Evolutionary conservation across 2,329 filamentous ascomycete genomes (phyloP).

Genomic region (Diaporthe citriasiana): DNA sequence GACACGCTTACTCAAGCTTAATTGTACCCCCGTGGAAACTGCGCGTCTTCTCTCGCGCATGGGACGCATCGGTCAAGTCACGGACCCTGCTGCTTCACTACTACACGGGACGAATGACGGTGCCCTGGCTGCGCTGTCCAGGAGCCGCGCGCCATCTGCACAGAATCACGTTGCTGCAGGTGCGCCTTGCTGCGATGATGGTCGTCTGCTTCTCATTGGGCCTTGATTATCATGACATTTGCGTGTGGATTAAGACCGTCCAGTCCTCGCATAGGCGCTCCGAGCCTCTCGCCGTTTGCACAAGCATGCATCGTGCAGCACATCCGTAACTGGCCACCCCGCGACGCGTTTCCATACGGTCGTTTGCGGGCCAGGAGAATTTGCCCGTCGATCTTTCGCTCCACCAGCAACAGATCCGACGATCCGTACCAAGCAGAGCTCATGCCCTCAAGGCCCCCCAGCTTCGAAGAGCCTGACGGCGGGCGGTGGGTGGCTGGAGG

Average conservation of each 20-base stretch:
- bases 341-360: slow-evolving; percentile 21
- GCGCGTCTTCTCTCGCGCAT: not conserved
- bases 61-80: slow-evolving; percentile 32
- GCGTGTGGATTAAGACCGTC: not conserved
- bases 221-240: not conserved
- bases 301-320: slow-evolving; percentile 43
- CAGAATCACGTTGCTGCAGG: not conserved
- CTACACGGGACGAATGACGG: slow-evolving; percentile 3
- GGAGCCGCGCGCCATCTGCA: not conserved
- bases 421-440: slow-evolving; percentile 43
- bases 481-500: not conserved
- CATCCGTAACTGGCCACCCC: slow-evolving; percentile 42
- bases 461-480: not conserved
- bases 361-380: slow-evolving; percentile 35
- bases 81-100: slow-evolving; percentile 14
- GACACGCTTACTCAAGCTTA: slow-evolving; percentile 30
- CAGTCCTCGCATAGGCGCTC: not conserved
- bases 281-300: slow-evolving; percentile 11
- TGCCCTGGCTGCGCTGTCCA: not conserved
- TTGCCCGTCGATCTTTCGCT: slow-evolving; percentile 37
- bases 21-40: slow-evolving; percentile 23
- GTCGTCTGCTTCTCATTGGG: not conserved
- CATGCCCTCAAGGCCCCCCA: not conserved
- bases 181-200: not conserved
- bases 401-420: slow-evolving; percentile 43